Evolutionary conservation across 768 basidiomycete genomes (phyloP).

Genomic region (Kwoniella sp.): DNA sequence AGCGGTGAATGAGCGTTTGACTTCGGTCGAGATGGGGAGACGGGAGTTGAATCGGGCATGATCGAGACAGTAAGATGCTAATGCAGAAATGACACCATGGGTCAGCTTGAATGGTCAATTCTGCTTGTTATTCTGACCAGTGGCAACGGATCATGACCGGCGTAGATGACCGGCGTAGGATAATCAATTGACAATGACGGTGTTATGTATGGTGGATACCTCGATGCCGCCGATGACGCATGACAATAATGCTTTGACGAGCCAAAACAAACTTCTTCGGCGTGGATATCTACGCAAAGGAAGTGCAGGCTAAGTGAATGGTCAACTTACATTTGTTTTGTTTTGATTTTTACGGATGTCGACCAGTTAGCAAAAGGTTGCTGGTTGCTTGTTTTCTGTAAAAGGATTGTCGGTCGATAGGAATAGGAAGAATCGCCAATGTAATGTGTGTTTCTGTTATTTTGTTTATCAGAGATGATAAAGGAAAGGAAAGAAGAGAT

Average conservation of each 20-base stretch:
- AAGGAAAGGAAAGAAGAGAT: not conserved
- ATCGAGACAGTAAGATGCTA: not conserved
- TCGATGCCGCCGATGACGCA: not conserved
- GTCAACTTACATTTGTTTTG: not conserved
- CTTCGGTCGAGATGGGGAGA: slow-evolving; percentile 16
- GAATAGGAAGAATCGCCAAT: no score
- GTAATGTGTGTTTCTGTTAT: no score
- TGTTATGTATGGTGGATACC: no score
- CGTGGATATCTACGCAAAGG: not conserved
- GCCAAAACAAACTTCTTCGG: not conserved
- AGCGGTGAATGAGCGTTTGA: slow-evolving; percentile 18
- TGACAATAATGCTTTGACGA: no score
- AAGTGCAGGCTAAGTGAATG: not conserved
- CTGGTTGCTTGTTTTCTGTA: not conserved
- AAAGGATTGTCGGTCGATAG: not conserved
- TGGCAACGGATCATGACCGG: not conserved
- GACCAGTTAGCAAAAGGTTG: no score
- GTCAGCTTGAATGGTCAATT: not conserved
- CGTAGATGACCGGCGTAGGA: no score
- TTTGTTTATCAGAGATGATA: no score
- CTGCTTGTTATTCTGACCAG: no score
- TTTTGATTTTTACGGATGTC: not conserved
- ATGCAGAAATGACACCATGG: not conserved
- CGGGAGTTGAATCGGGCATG: slow-evolving; percentile 18
- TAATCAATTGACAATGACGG: no score